Evolutionary conservation across 1,284 basidiomycete species (phyloP).

Genomic region (Amylostereum areolatum): DNA sequence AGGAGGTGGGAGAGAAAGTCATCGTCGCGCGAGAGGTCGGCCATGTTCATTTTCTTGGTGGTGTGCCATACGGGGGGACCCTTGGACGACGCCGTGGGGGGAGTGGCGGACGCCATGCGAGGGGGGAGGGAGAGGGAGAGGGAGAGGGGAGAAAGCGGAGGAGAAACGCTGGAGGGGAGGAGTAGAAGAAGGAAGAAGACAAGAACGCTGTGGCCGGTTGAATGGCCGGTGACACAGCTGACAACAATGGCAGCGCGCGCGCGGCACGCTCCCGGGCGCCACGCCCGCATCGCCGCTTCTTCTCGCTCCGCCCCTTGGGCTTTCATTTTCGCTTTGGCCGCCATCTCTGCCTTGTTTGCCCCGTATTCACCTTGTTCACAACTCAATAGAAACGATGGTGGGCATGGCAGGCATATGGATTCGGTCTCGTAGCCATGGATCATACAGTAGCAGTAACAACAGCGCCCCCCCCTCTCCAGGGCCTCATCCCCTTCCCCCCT

Average conservation of each 20-base stretch:
- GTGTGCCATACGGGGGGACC: slow-evolving; percentile 53
- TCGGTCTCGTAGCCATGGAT: neutral
- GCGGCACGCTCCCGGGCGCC: no score
- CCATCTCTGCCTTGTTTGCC: no score
- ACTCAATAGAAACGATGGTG: neutral
- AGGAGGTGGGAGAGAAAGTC: slow-evolving; percentile 82
- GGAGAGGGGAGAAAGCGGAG: neutral
- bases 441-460: slow-evolving; percentile 1
- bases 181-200: slow-evolving; percentile 6
- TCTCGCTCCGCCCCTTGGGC: no score
- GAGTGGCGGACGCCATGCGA: slow-evolving; percentile 4
- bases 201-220: slow-evolving; percentile 5
- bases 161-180: slow-evolving; percentile 6
- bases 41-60: slow-evolving; percentile 82
- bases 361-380: neutral
- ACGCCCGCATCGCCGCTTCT: no score
- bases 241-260: no score
- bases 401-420: neutral
- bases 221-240: no score
- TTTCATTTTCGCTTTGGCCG: no score
- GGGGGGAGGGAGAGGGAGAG: neutral
- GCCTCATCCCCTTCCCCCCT: no score
- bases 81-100: neutral
- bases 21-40: slow-evolving; percentile 79
- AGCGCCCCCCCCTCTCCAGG: neutral